Base-by-base conservation (phyloP, 768 basidiomycete species). In the Amanita phalloides region DNA sequence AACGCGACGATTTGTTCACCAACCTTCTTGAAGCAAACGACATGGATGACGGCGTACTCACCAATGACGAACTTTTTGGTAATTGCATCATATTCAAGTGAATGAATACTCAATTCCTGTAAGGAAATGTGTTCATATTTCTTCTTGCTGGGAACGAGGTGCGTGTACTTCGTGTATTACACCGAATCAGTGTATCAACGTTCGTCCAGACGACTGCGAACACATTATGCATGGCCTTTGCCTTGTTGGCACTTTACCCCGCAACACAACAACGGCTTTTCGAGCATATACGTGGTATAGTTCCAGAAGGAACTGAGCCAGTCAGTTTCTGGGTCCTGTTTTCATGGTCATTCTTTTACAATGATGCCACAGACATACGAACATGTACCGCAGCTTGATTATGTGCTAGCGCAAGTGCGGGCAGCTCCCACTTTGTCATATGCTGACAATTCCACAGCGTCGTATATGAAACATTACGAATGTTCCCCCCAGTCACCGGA, bases 131-230 rank as follows among this genome's bases (percentile, higher is more conserved):
- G n/a, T 76, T 71, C 49, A 70, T 74, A 17, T 76, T 74, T 53
- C 57, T 82, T n/a, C 60, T 84, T 20, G 82, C 82, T 21, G 81
- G 81, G 7, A 78, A 81, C 53, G 81, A 81, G 66, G 77, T 77
- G 52, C 13, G 58, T 54, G 21, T 37, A 11, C 11, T 33, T 13
- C 25, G 36, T 38, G 1, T 4, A 20, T 6, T 2, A 13, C 10
- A 11, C 1, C 14, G 20, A 13, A 43, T 20, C 41, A n/a, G 25
- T 5, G n/a, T 17, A 23, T 44, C 23, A 14, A 41, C 6, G 17
- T 39, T 17, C 14, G 13, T 25, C 30, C 30, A 73, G 69, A 68
- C 64, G 6, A 64, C 66, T 23, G 65, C 64, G 5, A 61, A 68
- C 53, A 64, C 73, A 2, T 53, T 74, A 11, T 65, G 66, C 54